Base-by-base conservation (phyloP, 1,284 basidiomycete species). In the Hypsizygus ulmarius region DNA sequence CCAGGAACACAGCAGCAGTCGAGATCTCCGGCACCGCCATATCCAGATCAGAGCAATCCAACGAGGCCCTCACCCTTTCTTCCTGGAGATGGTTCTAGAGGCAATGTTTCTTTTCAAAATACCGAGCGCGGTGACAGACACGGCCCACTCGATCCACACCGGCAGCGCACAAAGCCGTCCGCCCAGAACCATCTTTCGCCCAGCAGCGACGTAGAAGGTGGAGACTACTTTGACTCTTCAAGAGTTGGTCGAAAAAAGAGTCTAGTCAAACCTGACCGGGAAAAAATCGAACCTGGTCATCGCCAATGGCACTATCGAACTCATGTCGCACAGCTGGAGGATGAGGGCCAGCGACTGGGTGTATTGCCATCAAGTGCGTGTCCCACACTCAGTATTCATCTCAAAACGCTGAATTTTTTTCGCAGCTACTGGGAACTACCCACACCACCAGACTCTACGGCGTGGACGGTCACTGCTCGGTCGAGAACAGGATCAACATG, bases 251-350 rank as follows among this genome's bases (percentile, higher is more conserved):
- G 95, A 63, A 98, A 97, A 77, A 96, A 95, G 79, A 93, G 88
- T 63, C 79, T 99, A 39, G 92, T 98, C 46, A 77, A 83, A 48
- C 96, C 97, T 6, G 96, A 99, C 68, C 78, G 96, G 53, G 96
- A 97, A 74, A 91, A 96, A 74, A 93, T 98, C 61, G 95, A 97
- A 64, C 94, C 95, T 7, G 85, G 84, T 40, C 94, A 98, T 74
- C 81, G 94, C 36, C 86, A 96, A 58, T 99, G 90, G 85, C 90
- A 98, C 71, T 99, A 99, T 70, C 85, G 93, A 45, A 87, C 81
- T 55, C 93, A 91, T 68, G 91, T 92, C 11, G 87, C 88, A 15
- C 84, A 90, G 63, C 78, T 93, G 66, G 84, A 87, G 64, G 75
- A 84, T 49, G 82, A 84, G 54, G 77, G 80, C 11, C 65, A 67